These are phyloP conservation scores for Sporothrix pallida DNA, from an alignment of 2,329 filamentous ascomycete genomes.

Conservation along the genomic window DNA sequence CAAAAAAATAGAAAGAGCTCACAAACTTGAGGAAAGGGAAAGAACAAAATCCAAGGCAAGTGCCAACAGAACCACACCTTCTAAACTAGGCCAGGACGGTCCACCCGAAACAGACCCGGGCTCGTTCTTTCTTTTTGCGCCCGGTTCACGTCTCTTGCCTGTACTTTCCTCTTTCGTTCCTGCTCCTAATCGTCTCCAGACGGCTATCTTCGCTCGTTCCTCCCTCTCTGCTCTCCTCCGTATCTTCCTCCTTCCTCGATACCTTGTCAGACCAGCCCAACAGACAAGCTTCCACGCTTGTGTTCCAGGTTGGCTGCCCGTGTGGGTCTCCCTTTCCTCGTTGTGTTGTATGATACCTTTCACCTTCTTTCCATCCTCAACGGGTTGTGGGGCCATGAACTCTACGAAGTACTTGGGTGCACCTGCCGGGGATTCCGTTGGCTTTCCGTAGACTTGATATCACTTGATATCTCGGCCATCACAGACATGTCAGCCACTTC, in stretches of 20 bases:
- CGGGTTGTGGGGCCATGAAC: neutral
- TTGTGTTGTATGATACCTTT: neutral
- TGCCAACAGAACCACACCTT: neutral
- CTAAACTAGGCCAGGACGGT: constrained; percentile 5
- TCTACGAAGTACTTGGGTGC: neutral
- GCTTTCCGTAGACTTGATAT: neutral
- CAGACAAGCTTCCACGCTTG: constrained; percentile 13
- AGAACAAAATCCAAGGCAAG: neutral
- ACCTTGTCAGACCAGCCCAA: neutral
- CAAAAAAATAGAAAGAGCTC: neutral
- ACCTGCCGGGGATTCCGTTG: neutral
- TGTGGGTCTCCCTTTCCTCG: constrained; percentile 3
- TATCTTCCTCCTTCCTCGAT: neutral
- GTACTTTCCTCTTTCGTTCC: neutral
- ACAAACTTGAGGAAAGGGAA: neutral
- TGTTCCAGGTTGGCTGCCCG: constrained; percentile 3
- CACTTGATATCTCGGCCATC: neutral
- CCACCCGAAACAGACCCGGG: constrained; percentile 5
- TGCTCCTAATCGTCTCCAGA: too few relatives aligned
- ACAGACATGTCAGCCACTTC: neutral
- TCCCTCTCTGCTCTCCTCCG: neutral
- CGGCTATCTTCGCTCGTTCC: neutral
- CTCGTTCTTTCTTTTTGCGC: constrained; percentile 23
- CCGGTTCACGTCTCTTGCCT: neutral
- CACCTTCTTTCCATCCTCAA: constrained; percentile 3